phyloP scores from a whole-genome alignment of 176 grass and related monocot species.

The Cocos nucifera region DNA sequence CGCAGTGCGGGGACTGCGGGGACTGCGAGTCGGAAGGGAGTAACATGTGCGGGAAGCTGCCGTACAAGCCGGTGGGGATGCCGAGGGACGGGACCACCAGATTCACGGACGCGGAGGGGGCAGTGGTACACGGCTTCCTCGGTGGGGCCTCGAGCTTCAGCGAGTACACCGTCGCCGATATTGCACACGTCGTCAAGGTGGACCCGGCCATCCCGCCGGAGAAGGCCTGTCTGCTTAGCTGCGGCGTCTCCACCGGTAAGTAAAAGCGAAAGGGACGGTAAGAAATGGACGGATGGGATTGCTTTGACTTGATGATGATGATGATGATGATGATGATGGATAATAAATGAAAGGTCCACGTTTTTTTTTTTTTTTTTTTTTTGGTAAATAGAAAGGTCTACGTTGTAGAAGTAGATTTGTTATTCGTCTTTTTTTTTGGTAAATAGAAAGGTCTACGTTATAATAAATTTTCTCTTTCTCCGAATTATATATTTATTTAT shows the following conservation, averaged over 20 bases:
- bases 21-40: slow-evolving; percentile 37
- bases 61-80: slow-evolving; percentile 33
- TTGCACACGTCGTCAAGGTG: slow-evolving; percentile 42
- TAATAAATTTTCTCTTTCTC: too few species aligned
- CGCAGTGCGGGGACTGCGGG: slow-evolving; percentile 42
- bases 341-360: too few species aligned
- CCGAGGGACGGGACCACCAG: slow-evolving; percentile 51
- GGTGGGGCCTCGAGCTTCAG: slow-evolving; percentile 63
- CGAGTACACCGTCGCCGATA: slow-evolving; percentile 79
- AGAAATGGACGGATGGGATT: too few species aligned
- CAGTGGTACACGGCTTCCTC: slow-evolving; percentile 34
- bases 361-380: too few species aligned
- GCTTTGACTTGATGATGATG: too few species aligned
- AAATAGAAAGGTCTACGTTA: too few species aligned
- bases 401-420: too few species aligned
- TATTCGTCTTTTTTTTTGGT: too few species aligned
- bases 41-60: slow-evolving; percentile 44
- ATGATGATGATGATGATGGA: too few species aligned
- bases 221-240: slow-evolving; percentile 59
- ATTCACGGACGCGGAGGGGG: slow-evolving; percentile 42
- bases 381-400: too few species aligned
- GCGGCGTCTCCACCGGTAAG: slow-evolving; percentile 46
- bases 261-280: too few species aligned
- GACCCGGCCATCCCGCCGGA: slow-evolving; percentile 39
- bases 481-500: too few species aligned